A percentile compares a stretch with the other conserved stretches of the same genome.
Evolutionary conservation across 371 early-diverging fungal genomes (phyloP).

Genomic region (Rhizopus delemar): DNA sequence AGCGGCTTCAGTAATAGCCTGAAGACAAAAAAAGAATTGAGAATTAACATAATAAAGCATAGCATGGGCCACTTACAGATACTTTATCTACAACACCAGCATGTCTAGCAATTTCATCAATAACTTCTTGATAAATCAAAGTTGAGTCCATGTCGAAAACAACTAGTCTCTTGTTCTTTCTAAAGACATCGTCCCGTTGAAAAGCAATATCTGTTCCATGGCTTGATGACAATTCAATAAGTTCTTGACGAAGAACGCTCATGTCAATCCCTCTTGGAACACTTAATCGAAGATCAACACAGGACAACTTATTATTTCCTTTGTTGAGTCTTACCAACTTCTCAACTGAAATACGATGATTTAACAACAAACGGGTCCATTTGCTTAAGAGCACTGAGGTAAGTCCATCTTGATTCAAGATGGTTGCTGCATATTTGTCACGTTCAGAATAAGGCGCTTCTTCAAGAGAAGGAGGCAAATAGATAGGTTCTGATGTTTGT

Average conservation of each 20-base stretch:
- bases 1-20: constrained; percentile 93
- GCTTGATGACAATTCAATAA: constrained; percentile 69
- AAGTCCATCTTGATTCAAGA: constrained; percentile 78
- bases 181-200: constrained; percentile 85
- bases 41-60: constrained; percentile 4
- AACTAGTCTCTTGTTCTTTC: constrained; percentile 88
- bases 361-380: constrained; percentile 72
- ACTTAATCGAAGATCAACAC: constrained; percentile 78
- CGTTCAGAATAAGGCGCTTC: constrained; percentile 85
- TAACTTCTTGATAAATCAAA: constrained; percentile 96
- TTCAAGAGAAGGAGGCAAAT: constrained; percentile 60
- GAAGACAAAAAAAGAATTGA: constrained; percentile 1
- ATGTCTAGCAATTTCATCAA: constrained; percentile 94
- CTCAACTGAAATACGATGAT: constrained; percentile 77
- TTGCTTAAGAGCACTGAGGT: constrained; percentile 69
- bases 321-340: constrained; percentile 74
- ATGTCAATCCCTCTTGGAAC: constrained; percentile 68
- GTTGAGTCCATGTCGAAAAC: constrained; percentile 99
- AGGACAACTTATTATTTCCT: constrained; percentile 58
- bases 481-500: constrained; percentile 25
- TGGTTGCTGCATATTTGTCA: constrained; percentile 79
- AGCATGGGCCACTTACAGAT: constrained; percentile 60
- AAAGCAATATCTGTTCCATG: constrained; percentile 84
- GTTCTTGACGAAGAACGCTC: constrained; percentile 63
- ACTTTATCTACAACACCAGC: constrained; percentile 92